Conservation (phyloP, 73 alveolate genomes). For the Loxodes magnus region DNA sequence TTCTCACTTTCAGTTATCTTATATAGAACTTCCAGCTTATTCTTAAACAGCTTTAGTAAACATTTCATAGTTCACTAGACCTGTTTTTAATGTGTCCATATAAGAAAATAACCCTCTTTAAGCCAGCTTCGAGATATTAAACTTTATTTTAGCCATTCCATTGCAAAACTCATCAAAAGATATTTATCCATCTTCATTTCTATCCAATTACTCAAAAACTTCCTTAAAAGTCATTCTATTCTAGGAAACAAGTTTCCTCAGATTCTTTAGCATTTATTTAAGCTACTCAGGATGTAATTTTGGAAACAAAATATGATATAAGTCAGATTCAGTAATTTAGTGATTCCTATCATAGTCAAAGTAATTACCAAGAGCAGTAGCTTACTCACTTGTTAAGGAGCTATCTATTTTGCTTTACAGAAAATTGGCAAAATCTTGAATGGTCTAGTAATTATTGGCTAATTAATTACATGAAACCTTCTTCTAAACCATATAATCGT, state of each 20-base stretch:
- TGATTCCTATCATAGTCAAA: slow-evolving; percentile 19
- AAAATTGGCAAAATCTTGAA: slow-evolving; percentile 6
- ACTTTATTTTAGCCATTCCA: slow-evolving; percentile 23
- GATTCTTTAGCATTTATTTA: slow-evolving; percentile 20
- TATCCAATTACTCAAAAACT: slow-evolving; percentile 34
- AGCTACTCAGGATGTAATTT: slow-evolving; percentile 20
- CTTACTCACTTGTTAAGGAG: not conserved
- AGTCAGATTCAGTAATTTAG: slow-evolving; percentile 19
- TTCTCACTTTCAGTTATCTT: slow-evolving; percentile 84
- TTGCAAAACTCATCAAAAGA: slow-evolving; percentile 55
- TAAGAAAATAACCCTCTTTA: slow-evolving; percentile 64
- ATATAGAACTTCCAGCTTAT: slow-evolving; percentile 3
- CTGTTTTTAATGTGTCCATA: slow-evolving; percentile 65
- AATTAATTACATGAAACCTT: too few species aligned
- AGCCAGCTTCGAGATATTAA: slow-evolving; percentile 46
- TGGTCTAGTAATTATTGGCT: not conserved
- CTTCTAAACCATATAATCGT: too few species aligned
- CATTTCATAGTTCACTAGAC: slow-evolving; percentile 63
- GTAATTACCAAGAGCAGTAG: slow-evolving; percentile 15
- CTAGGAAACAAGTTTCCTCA: slow-evolving; percentile 14
- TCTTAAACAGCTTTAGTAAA: slow-evolving; percentile 41
- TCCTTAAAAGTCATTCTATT: slow-evolving; percentile 36
- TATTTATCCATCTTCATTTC: slow-evolving; percentile 59
- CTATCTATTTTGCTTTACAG: not conserved
- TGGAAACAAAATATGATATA: too few species aligned